Conservation (phyloP, 2,329 filamentous ascomycete species). For the Fulvia fulva region DNA sequence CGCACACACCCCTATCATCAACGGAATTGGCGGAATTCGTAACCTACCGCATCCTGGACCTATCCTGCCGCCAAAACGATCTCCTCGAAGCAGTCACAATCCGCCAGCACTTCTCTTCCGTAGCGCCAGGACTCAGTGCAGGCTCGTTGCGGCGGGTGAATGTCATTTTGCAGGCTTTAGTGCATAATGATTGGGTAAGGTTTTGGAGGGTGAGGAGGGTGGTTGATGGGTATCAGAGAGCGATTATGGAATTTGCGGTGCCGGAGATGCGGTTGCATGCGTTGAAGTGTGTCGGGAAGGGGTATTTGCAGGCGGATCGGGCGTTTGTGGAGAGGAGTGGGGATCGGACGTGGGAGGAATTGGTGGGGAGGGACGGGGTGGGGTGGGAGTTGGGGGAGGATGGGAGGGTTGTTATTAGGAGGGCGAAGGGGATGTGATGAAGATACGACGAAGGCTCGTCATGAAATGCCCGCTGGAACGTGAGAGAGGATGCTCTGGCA, state of each 20-base stretch:
- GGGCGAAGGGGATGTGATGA: slow-evolving; percentile 44
- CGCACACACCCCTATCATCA: slow-evolving; percentile 59
- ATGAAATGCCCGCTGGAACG: no score
- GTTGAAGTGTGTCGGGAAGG: slow-evolving; percentile 79
- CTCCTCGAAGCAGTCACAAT: slow-evolving; percentile 69
- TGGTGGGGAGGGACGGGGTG: slow-evolving; percentile 64
- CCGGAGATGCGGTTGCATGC: slow-evolving; percentile 69
- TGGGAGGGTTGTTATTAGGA: slow-evolving; percentile 72
- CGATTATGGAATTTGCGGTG: slow-evolving; percentile 78
- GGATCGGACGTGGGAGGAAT: slow-evolving; percentile 65
- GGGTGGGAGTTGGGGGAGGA: slow-evolving; percentile 73
- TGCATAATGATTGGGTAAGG: slow-evolving; percentile 75
- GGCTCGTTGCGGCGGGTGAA: slow-evolving; percentile 69
- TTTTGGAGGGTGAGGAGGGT: slow-evolving; percentile 68
- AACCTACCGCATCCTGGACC: slow-evolving; percentile 78
- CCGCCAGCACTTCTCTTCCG: slow-evolving; percentile 57
- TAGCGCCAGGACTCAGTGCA: slow-evolving; percentile 60
- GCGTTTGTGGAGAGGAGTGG: slow-evolving; percentile 66
- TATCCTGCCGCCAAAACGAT: slow-evolving; percentile 77
- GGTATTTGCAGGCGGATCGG: slow-evolving; percentile 71
- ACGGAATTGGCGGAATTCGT: slow-evolving; percentile 75
- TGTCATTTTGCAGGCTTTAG: slow-evolving; percentile 63
- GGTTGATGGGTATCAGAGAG: slow-evolving; percentile 76
- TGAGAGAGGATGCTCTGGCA: no score
- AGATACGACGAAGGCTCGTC: neutral